Evolutionary conservation across 2,329 filamentous ascomycete genomes (phyloP), one percentile per base, ranked within the genome.

Genomic region (Penicillium sp.): DNA sequence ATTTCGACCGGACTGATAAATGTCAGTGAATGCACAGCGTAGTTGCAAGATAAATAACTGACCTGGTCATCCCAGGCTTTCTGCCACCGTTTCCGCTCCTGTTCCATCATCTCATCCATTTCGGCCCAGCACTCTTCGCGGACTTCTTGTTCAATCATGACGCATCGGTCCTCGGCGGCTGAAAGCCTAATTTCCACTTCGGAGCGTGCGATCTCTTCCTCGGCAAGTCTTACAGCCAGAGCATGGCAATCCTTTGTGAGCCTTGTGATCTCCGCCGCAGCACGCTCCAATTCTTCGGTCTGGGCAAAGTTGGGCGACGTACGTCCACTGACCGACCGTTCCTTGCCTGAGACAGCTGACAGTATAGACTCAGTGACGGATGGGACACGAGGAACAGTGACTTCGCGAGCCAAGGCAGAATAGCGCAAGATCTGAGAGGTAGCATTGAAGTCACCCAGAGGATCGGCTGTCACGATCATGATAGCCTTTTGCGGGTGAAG

Each of bases 381-480:
- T 0, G 90, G 90, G 6, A 94, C 81, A 4, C 91, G 85, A 5
- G 90, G 89, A 1, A 96, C 88, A 0, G 91, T 94, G 9, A 97
- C 87, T 70, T 97, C 91, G 16, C 89, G 82, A 0, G 93, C 93
- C 4, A 98, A 78, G 0, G 93, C 91, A 18, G 88, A 93, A 70
- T 98, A 98, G 14, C 91, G 84, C 1, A 98, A 76, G 51, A 98
- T 97, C 64, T 97, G 93, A 4, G 88, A 94, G 0, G 93, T 98
- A 10, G 93, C 89, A 63, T 97, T 97, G 74, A 90, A 96, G 68
- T 98, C 93, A 29, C 93, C 91, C 10, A 87, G 71, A 0, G 93
- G 88, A 61, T 98, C 91, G 3, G 91, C 93, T 0, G 91, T 95
- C 13, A 97, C 91, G 46, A 98, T 86, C 90, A 98, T 97, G 59